A percentile compares a stretch with the other conserved stretches of the same genome.
These are phyloP conservation scores for Amanita inopinata DNA, from an alignment of 768 basidiomycete species.

Conservation along the genomic window DNA sequence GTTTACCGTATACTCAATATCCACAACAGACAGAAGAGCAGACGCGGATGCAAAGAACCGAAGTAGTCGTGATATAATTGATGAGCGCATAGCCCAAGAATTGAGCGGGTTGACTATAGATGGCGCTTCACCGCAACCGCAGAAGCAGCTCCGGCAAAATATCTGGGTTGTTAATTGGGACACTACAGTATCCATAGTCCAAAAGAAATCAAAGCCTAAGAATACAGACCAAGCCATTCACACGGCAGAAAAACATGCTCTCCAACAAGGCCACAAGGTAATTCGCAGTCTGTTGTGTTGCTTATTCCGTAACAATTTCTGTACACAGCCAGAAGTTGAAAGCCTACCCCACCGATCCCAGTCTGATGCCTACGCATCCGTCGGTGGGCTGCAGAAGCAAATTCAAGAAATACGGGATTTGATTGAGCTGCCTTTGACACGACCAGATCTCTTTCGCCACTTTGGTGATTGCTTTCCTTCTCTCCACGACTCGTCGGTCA, in stretches of 20 bases:
- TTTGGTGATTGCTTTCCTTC: conserved; percentile 47
- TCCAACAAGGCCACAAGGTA: conserved; percentile 26
- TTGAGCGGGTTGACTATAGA: conserved; percentile 2
- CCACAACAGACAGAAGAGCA: conserved; percentile 14
- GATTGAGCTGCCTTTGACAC: conserved; percentile 75
- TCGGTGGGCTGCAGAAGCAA: conserved; percentile 85
- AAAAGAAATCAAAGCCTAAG: not conserved
- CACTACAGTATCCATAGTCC: conserved; percentile 37
- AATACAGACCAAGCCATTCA: conserved; percentile 13
- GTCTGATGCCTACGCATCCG: conserved; percentile 60
- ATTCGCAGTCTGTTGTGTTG: conserved; percentile 12
- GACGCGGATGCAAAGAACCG: not conserved
- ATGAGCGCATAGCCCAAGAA: conserved; percentile 1
- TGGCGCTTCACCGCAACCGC: not conserved
- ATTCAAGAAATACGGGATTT: conserved; percentile 80
- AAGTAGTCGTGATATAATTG: not conserved
- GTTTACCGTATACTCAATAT: conserved; percentile 46
- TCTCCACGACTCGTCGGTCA: too few relatives aligned
- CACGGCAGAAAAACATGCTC: conserved; percentile 11
- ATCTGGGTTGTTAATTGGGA: conserved; percentile 69
- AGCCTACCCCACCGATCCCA: conserved; percentile 30
- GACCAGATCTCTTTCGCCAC: conserved; percentile 71
- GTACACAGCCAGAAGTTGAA: conserved; percentile 34
- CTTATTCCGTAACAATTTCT: conserved; percentile 3
- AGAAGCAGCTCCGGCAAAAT: conserved; percentile 14